Evolutionary conservation across 352 stramenopile genomes (phyloP).

Genomic region (Pythium aristosporum): DNA sequence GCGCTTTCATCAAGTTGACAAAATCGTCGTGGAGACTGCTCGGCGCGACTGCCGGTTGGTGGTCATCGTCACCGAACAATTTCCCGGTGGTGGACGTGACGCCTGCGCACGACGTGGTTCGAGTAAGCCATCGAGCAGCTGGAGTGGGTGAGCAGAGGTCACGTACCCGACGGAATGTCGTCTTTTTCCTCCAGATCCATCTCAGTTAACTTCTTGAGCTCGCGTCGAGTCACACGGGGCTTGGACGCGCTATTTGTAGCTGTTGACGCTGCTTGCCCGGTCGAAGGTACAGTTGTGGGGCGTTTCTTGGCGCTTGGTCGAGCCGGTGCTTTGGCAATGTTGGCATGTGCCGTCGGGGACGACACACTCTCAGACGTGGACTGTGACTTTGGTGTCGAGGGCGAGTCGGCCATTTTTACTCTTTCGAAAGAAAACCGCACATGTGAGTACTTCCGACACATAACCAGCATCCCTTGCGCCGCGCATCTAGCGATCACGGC

Average conservation of each 20-base stretch:
- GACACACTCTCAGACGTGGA: not conserved
- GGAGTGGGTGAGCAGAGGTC: not conserved
- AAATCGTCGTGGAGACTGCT: slow-evolving; percentile 87
- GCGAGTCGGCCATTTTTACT: slow-evolving; percentile 13
- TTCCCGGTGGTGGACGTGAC: slow-evolving; percentile 20
- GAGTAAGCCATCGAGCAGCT: not conserved
- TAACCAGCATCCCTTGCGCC: not conserved
- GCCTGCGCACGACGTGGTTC: not conserved
- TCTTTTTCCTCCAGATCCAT: slow-evolving; percentile 78
- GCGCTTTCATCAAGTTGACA: slow-evolving; percentile 83
- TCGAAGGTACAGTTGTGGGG: slow-evolving; percentile 3
- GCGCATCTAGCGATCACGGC: not conserved
- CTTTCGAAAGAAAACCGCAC: not conserved
- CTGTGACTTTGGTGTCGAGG: slow-evolving; percentile 11
- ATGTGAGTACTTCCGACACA: not conserved
- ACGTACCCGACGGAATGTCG: slow-evolving; percentile 37
- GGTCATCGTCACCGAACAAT: slow-evolving; percentile 44
- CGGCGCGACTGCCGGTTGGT: slow-evolving; percentile 45
- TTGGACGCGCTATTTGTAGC: slow-evolving; percentile 35
- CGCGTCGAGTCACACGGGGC: slow-evolving; percentile 59
- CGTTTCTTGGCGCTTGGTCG: slow-evolving; percentile 49
- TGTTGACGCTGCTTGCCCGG: not conserved
- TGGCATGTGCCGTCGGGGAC: slow-evolving; percentile 36
- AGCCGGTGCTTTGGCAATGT: slow-evolving; percentile 41
- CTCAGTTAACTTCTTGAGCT: slow-evolving; percentile 80